phyloP scores from a whole-genome alignment of 2,329 filamentous ascomycete species.

The Remersonia thermophila region DNA sequence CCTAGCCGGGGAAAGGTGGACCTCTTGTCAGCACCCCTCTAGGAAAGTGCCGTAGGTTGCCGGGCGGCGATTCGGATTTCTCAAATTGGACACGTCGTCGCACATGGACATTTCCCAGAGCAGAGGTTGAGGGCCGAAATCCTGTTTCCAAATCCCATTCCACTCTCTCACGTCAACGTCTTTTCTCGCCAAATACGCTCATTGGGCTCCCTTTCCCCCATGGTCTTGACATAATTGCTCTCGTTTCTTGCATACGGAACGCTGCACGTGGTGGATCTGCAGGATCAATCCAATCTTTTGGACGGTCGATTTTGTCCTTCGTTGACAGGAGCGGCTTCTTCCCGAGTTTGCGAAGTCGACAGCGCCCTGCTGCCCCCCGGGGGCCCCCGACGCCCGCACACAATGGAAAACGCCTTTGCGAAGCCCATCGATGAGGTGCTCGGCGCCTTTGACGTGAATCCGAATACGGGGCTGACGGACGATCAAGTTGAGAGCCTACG shows the following conservation, averaged over 20 bases:
- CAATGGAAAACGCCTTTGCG: slow-evolving; percentile 53
- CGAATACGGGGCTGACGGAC: slow-evolving; percentile 42
- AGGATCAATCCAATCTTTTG: background rate
- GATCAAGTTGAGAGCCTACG: slow-evolving; percentile 44
- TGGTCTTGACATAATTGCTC: slow-evolving; percentile 8
- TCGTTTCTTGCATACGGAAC: slow-evolving; percentile 9
- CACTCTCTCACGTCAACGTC: slow-evolving; percentile 6
- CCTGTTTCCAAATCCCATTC: slow-evolving; percentile 7
- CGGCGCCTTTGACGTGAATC: slow-evolving; percentile 43
- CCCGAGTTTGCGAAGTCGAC: too few species aligned
- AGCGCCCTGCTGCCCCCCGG: slow-evolving; percentile 6
- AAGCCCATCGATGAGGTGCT: slow-evolving; percentile 47
- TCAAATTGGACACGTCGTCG: slow-evolving; percentile 19
- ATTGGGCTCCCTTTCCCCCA: slow-evolving; percentile 4
- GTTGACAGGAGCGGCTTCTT: too few species aligned
- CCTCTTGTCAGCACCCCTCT: slow-evolving; percentile 12
- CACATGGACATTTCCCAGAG: slow-evolving; percentile 9
- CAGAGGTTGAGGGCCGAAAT: background rate
- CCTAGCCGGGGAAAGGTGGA: slow-evolving; percentile 5
- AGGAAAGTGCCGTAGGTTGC: slow-evolving; percentile 6
- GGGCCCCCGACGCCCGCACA: background rate
- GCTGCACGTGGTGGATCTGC: slow-evolving; percentile 1
- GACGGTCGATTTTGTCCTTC: slow-evolving; percentile 4
- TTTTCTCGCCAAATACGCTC: slow-evolving; percentile 1
- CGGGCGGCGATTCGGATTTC: slow-evolving; percentile 12